Base-by-base conservation (phyloP, 2,329 filamentous ascomycete genomes). In the Alternaria sp. region DNA sequence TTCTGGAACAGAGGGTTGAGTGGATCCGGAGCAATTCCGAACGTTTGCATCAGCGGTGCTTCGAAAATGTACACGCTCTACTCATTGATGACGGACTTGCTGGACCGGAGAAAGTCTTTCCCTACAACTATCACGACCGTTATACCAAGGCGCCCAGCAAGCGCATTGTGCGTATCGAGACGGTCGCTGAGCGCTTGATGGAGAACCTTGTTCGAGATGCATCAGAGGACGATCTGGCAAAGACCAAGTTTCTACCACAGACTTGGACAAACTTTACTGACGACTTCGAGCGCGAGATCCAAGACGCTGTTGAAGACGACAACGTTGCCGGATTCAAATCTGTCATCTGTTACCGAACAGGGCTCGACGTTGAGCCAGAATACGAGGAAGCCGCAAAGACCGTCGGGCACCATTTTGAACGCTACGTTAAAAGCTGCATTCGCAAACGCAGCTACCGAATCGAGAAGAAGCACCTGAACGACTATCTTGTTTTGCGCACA, bases 301-400 rank as follows among this genome's bases (percentile, higher is more conserved):
- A 78, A 10, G 76, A 81, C 1, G 83, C 86, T 3, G 81, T 93
- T 26, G 79, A 81, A 0, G 88, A 95, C 69, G 79, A 85, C 0
- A 83, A 88, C 17, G 88, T 96, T 2, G 90, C 86, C 1, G 92
- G 85, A 2, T 96, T 96, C 83, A 95, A 96, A 76, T 91, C 88
- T 1, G 87, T 93, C 48, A 86, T 96, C 54, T 94, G 91, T 77
- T 95, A 95, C 73, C 85, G 91, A 13, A 91, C 88, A 0, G 92
- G 92, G 0, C 80, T 94, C 14, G 78, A 84, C n/a, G 72, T 82
- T 7, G 78, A 83, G 52, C 73, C 81, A 1, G 79, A 81, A 2
- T 80, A 80, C 10, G 71, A 78, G 24, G 78, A 77, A 2, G 71
- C 72, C 44, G 70, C 75, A 5, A 62, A 67, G 49, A 70, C 71